Base-by-base conservation (phyloP, 352 stramenopile species). In the Globisporangium megalacanthum region DNA sequence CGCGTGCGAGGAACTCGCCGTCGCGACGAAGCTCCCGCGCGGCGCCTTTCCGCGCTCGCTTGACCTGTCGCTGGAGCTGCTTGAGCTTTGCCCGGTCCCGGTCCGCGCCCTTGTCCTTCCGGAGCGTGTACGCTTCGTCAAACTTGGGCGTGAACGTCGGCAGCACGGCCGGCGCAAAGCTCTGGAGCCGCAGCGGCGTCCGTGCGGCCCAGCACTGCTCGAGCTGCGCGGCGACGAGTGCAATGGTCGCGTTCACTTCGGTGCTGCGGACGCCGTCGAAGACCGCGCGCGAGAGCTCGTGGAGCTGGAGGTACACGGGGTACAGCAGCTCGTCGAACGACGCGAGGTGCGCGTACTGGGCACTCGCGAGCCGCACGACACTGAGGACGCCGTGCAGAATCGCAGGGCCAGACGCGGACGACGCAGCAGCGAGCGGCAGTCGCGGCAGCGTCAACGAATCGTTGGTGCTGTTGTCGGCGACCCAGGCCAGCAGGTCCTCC, bases 41-140 rank as follows among this genome's bases (percentile, higher is more conserved):
- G 10, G 96, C 93, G 13, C 92, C 94, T 76, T 99, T 99, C 61
- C 96, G 86, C 53, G 98, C 96, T 37, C 96, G 89, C 68, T 99
- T 99, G 60, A 98, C 95, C 66, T 99, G 95, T 37, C 95, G 88
- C 51, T 96, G 76, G 37, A 98, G 76, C 57, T 97, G 79, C 72
- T 97, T 96, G 57, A 83, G 79, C 70, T 88, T 75, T n/a, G 83
- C 86, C 39, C 80, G 81, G 52, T 94, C 87, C 35, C 80, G 73
- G 56, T 95, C 81, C 31, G 77, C 65, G 22, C 79, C 88, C 60
- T 94, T 93, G 73, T 97, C 89, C 72, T 97, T 97, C 37, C 86
- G 85, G 33, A 97, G 72, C 60, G 86, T 92, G 72, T 97, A 97
- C 63, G 92, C 93, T 61, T 92, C 85, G 64, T 96, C 80, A 62